Base-by-base conservation (phyloP, 768 basidiomycete genomes). In the Pisolithus sp. region DNA sequence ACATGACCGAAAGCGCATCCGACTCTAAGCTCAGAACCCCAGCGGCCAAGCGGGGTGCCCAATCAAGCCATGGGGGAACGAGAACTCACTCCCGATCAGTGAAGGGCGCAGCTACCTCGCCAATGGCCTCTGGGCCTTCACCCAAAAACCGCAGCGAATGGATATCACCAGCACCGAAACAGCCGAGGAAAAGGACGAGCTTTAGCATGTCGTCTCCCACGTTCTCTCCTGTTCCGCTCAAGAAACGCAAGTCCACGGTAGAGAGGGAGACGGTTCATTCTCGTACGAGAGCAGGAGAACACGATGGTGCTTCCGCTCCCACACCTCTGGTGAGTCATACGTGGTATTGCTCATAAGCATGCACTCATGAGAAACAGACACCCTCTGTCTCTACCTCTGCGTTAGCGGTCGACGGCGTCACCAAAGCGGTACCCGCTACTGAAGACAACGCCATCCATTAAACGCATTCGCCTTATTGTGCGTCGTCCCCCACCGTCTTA, bases 391-490 rank as follows among this genome's bases (percentile, higher is more conserved):
- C 46, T 36, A n/a, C 31, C 10, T 36, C 46, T 46, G 20, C 5
- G 4, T 20, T 18, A n/a, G 21, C 24, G 17, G 20, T 31, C 3
- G 24, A 37, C 7, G 50, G 45, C 50, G 30, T 5, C 12, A 23
- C 24, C 13, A 39, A 8, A 46, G 30, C 40, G 52, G 24, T 30
- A n/a, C 42, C 49, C 52, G 20, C 26, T 38, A 0, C 53, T 51
- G 1, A 50, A 48, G 4, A n/a, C 55, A 24, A 54, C 54, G 20
- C 53, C 63, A 0, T 62, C 62, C 28, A 75, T 89, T 52, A 82
- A 78, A 62, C 81, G 88, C 48, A 73, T 89, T 45, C 80, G 66
- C 5, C 72, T 86, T 51, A 76, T 88, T 44, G 84, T 91, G 13
- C 78, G 84, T 37, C 72, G 71, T 12, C 88, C 87, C 7, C 75